Evolutionary conservation across 1,284 basidiomycete species (phyloP), one percentile per base, ranked within the genome.

Genomic region (Lentinula novae-zelandiae): DNA sequence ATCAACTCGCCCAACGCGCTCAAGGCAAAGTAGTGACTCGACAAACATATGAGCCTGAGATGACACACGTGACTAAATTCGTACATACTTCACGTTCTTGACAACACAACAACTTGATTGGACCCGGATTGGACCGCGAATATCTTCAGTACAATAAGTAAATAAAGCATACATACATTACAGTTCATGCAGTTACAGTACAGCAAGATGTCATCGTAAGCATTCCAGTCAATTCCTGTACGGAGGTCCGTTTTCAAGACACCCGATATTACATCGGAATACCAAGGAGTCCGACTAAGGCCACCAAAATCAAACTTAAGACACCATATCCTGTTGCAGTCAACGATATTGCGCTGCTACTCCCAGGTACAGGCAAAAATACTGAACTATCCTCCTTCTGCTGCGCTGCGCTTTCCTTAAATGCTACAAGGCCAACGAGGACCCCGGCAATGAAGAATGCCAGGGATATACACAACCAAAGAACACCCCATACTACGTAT

Each of bases 401-500:
- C 63, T 84, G 70, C 6, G 72, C 75, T 0, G 80, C 74, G 7
- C 17, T 38, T 20, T 36, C 89, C 79, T 95, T 95, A 85, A 96
- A 96, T 0, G 83, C 87, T n/a, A 83, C 86, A 10, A 96, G 74
- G 3, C 95, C 95, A 31, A 96, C 86, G 33, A 98, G 75, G 61
- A 98, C 78, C 1, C 93, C 95, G 0, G 82, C 78, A 0, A 81
- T 89, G 69, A 98, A 96, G 78, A 94, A 98, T 13, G 82, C 69
- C 61, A 92, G 81, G 0, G 95, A 90, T 51, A 88, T 77, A 64
- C 98, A 72, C 38, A 96, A 83, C 96, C 96, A 98, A 62, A 98
- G 81, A 59, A 95, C 85, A 56, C 94, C 93, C 93, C 90, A 92
- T 0, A 89, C 90, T 91, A 50, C 9, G n/a, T 5, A 53, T 38